Percentiles rank a stretch among this genome's conserved stretches.
Evolutionary conservation across 2,329 filamentous ascomycete species (phyloP).

Genomic region (Aspergillus hortae): DNA sequence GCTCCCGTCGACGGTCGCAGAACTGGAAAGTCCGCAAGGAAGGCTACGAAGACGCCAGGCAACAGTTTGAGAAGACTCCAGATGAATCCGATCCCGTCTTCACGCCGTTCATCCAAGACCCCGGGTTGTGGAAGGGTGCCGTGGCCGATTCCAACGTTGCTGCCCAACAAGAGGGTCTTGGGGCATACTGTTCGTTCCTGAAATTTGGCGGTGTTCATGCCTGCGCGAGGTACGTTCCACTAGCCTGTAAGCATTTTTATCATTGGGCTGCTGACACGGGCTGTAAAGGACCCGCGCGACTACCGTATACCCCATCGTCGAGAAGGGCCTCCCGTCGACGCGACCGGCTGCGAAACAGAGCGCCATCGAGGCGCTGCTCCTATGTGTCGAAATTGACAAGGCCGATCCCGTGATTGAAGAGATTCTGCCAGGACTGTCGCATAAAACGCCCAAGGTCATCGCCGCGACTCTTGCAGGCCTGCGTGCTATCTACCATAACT

Average conservation of each 20-base stretch:
- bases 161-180: constrained; percentile 88
- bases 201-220: constrained; percentile 83
- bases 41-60: constrained; percentile 88
- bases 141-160: constrained; percentile 95
- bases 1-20: constrained; percentile 37
- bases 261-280: not conserved
- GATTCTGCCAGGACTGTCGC: constrained; percentile 72
- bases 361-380: constrained; percentile 77
- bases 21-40: constrained; percentile 96
- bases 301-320: constrained; percentile 75
- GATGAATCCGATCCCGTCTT: constrained; percentile 85
- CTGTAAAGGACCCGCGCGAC: constrained; percentile 62
- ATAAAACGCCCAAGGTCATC: constrained; percentile 90
- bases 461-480: constrained; percentile 71
- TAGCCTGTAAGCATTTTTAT: not conserved
- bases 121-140: constrained; percentile 84
- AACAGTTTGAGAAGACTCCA: constrained; percentile 78
- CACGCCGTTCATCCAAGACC: constrained; percentile 79
- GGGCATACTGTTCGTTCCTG: constrained; percentile 83
- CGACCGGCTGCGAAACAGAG: constrained; percentile 85
- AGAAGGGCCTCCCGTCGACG: constrained; percentile 87
- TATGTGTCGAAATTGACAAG: constrained; percentile 87
- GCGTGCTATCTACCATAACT: constrained; percentile 84
- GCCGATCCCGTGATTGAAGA: constrained; percentile 86
- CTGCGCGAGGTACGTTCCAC: constrained; percentile 58